Evolutionary conservation across 2,329 filamentous ascomycete genomes (phyloP), one percentile per base, ranked within the genome.

Genomic region (Penicillium crustosum): DNA sequence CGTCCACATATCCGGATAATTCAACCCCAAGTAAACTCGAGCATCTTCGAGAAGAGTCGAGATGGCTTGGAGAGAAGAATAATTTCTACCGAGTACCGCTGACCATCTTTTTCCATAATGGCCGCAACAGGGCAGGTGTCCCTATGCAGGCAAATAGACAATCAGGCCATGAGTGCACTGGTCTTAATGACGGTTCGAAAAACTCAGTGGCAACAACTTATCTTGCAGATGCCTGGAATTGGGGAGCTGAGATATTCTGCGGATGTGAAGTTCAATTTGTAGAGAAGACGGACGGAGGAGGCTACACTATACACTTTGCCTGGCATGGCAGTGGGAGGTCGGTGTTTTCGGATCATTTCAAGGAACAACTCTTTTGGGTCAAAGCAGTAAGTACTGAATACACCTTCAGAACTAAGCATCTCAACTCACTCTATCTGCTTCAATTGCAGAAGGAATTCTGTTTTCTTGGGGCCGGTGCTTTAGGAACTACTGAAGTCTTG

Each of bases 171-270:
- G 87, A 89, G 62, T 73, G 72, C 39, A 88, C 86, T 0, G 87
- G 86, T 1, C 64, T 87, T 57, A 89, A 89, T 63, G 87, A 89
- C 68, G 85, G 85, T 72, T 88, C 81, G 4, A 19, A 86, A 83
- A 12, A 88, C 84, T 0, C 76, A 86, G 53, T 64, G 6, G 48
- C 58, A 1, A 84, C 87, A 38, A 89, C 86, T 0, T 89, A 89
- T 65, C 75, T 89, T 8, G 80, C 84, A 8, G 87, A 89, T 69
- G 86, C 87, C 2, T 89, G 86, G 86, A 87, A 88, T 65, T 87
- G 86, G 85, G 87, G 86, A 9, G 85, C 87, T 13, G 86, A 89
- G 66, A 83, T 89, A 71, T 89, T 89, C 61, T 89, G 87, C 70
- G 82, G 86, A 64, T 86, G 85, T 59, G 86, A 89, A 69, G 87